Evolutionary conservation across 352 stramenopile species (phyloP).

Genomic region (Globisporangium viniferum): DNA sequence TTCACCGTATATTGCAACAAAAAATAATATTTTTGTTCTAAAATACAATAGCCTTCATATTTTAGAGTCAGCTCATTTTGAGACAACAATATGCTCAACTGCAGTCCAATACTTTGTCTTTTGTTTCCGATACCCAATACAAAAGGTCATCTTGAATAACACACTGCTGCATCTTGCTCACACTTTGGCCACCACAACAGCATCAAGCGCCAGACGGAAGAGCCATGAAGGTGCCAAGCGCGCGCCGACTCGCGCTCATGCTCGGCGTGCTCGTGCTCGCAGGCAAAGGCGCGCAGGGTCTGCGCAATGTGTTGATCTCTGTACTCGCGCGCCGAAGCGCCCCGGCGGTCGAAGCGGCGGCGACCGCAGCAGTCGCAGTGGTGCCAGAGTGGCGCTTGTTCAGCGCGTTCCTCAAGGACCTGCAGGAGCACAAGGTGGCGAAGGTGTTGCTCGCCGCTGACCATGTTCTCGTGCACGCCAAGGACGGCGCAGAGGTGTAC

Average conservation of each 20-base stretch:
- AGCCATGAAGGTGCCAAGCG: conserved; percentile 20
- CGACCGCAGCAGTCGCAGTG: conserved; percentile 12
- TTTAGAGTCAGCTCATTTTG: neutral
- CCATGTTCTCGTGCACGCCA: conserved; percentile 53
- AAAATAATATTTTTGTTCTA: neutral
- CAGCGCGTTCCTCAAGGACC: conserved; percentile 60
- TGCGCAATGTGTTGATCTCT: conserved; percentile 21
- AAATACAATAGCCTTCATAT: neutral
- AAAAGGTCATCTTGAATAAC: neutral
- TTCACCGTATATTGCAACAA: neutral
- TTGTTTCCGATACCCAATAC: neutral
- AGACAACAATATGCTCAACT: neutral
- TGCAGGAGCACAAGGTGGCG: conserved; percentile 38
- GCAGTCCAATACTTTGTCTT: neutral
- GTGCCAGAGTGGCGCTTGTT: conserved; percentile 57
- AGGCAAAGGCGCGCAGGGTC: conserved; percentile 30
- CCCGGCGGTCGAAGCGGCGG: conserved; percentile 18
- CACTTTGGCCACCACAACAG: conserved; percentile 1
- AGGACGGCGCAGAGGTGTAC: conserved; percentile 41
- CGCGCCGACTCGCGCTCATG: conserved; percentile 31
- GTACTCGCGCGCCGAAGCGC: conserved; percentile 12
- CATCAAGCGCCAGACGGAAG: neutral
- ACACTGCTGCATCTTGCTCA: neutral
- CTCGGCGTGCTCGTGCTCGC: conserved; percentile 42
- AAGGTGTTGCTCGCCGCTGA: conserved; percentile 66